Evolutionary conservation across 108 stramenopile genomes (phyloP).

Genomic region (Fragilaria radians): DNA sequence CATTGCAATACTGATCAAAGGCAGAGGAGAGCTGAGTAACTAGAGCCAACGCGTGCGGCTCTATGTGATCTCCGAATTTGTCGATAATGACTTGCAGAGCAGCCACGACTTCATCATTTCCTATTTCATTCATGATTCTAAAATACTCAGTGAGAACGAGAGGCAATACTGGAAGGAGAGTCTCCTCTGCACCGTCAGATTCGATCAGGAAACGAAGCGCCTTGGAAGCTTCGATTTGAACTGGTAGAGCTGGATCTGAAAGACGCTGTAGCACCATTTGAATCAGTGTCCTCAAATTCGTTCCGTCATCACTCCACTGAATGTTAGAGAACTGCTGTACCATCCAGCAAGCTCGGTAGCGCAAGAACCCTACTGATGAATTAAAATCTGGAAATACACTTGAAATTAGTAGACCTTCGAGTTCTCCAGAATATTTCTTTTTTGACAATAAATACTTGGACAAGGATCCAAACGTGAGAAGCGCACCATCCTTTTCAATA

Average conservation of each 20-base stretch:
- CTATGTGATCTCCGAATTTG: conserved; percentile 91
- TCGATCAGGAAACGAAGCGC: conserved; percentile 90
- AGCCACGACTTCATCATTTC: conserved; percentile 91
- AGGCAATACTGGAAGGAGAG: conserved; percentile 86
- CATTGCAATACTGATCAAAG: conserved; percentile 84
- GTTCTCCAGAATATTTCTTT: conserved; percentile 70
- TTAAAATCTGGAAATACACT: conserved; percentile 94
- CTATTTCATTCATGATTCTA: conserved; percentile 96
- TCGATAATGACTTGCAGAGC: conserved; percentile 92
- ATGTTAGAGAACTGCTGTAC: conserved; percentile 82
- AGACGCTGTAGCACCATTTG: conserved; percentile 74
- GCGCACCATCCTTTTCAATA: conserved; percentile 88
- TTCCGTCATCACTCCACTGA: conserved; percentile 71
- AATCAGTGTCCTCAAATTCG: conserved; percentile 55
- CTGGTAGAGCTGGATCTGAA: conserved; percentile 92
- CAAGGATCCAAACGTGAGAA: conserved; percentile 85
- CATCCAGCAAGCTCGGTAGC: conserved; percentile 94
- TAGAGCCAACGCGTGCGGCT: conserved; percentile 87
- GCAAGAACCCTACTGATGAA: conserved; percentile 83
- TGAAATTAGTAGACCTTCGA: conserved; percentile 83
- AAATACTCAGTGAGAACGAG: conserved; percentile 94
- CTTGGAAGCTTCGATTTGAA: conserved; percentile 93
- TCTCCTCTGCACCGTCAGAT: conserved; percentile 81
- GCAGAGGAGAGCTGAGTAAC: conserved; percentile 84
- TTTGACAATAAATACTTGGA: conserved; percentile 66